A percentile compares a stretch with the other conserved stretches of the same genome.
Evolutionary conservation across 306 rosid species (phyloP).

Genomic region (Sicyos baderoa): DNA sequence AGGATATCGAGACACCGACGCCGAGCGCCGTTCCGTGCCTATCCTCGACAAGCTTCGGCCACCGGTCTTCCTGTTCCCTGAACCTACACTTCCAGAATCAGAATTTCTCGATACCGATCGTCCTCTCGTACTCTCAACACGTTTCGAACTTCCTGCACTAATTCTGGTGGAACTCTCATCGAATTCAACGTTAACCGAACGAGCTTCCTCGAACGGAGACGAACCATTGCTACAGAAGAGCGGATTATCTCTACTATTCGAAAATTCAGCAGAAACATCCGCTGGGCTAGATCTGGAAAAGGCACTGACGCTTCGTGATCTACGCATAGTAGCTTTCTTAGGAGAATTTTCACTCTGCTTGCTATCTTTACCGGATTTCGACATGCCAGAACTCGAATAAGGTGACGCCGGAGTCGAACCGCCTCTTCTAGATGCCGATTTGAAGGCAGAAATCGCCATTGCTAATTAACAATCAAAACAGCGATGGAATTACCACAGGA

Average conservation of each 20-base stretch:
- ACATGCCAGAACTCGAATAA: slow-evolving; percentile 11
- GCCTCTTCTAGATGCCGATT: slow-evolving; percentile 68
- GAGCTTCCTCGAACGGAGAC: slow-evolving; percentile 19
- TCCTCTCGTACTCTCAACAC: slow-evolving; percentile 33
- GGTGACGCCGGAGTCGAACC: slow-evolving; percentile 20
- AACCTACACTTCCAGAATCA: slow-evolving; percentile 21
- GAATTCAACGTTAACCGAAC: slow-evolving; percentile 11
- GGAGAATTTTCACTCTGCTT: slow-evolving; percentile 9
- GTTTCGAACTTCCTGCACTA: slow-evolving; percentile 9
- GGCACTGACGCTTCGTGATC: slow-evolving; percentile 85
- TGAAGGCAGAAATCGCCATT: slow-evolving; percentile 80
- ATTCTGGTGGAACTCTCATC: slow-evolving; percentile 11
- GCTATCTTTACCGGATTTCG: slow-evolving; percentile 25
- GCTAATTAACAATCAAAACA: neutral
- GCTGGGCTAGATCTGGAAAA: slow-evolving; percentile 31
- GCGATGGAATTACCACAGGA: neutral
- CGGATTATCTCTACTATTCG: slow-evolving; percentile 80
- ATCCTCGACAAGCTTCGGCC: slow-evolving; percentile 43
- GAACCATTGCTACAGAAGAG: slow-evolving; percentile 41
- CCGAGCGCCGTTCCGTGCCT: slow-evolving; percentile 46
- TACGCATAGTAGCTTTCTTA: slow-evolving; percentile 41
- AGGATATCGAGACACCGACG: slow-evolving; percentile 53
- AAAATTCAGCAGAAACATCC: slow-evolving; percentile 41
- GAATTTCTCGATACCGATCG: slow-evolving; percentile 33
- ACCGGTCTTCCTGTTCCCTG: slow-evolving; percentile 24